Base-by-base conservation (phyloP, 257 asterid species). In the Nicotiana attenuata region DNA sequence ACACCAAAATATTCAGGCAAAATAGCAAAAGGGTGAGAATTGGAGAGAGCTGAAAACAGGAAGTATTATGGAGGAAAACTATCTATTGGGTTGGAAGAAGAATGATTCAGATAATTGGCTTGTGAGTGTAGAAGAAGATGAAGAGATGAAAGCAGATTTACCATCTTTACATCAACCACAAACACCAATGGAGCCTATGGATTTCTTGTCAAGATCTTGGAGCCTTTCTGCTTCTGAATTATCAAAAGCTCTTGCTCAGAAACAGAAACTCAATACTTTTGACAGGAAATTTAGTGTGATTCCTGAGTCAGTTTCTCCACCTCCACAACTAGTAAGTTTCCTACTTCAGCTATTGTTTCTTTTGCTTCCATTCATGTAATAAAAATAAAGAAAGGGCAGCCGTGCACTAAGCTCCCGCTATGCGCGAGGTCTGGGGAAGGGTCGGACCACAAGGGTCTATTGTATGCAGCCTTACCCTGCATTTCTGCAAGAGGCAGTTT, bases 171-270 rank as follows among this genome's bases (percentile, higher is more conserved):
- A 93, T 83, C 95, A 92, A 79, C 98, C 97, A 65, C 90, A 93
- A 52, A 94, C 97, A 10, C 98, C 98, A 0, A 84, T 82, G 22
- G 97, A 94, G 88, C 96, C 98, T 0, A 89, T 94, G 92, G 98
- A 92, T 68, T 94, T 94, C 88, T 76, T 94, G 85, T 91, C 98
- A 9, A 92, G 97, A 66, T 94, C 98, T 41, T 94, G 98, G 97
- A 94, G 91, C 29, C 89, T 90, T 64, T 92, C 98, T 45, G 97
- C 97, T 26, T 63, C 88, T 38, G 94, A 94, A 88, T 86, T 92
- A 35, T 88, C 97, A 3, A 91, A 87, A 88, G 95, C 93, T 55
- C 90, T 94, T 67, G 90, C 91, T 38, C 82, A 68, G 19, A 91
- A 87, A 65, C 93, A 87, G 17, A 90, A 50, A 75, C 88, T 85